Evolutionary conservation across 2,329 filamentous ascomycete species (phyloP).

Genomic region (Fusarium circinatum): DNA sequence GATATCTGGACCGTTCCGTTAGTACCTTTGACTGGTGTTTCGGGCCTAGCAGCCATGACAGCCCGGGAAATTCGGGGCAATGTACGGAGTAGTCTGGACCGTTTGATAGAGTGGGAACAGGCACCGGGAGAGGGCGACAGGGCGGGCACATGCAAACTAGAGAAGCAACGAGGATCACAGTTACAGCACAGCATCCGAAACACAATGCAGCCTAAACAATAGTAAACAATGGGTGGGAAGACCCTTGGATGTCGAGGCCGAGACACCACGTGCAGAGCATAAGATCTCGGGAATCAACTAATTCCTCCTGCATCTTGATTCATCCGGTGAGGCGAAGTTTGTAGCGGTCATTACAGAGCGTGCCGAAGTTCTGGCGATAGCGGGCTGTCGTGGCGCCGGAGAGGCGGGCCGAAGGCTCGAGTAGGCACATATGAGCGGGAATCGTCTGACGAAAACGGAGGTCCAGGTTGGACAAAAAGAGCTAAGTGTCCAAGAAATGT

Average conservation of each 20-base stretch:
- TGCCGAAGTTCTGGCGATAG: constrained; percentile 44
- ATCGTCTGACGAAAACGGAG: constrained; percentile 40
- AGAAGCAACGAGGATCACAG: constrained; percentile 4
- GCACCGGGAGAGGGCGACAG: background rate
- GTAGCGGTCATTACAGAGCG: background rate
- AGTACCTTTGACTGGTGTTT: constrained; percentile 23
- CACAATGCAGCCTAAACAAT: constrained; percentile 15
- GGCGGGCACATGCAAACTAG: background rate
- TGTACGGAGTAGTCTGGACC: constrained; percentile 5
- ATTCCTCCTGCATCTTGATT: constrained; percentile 13
- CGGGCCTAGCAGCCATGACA: constrained; percentile 36
- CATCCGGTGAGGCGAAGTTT: constrained; percentile 18
- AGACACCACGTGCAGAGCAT: constrained; percentile 27
- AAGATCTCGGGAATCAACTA: constrained; percentile 20
- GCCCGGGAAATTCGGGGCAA: constrained; percentile 31
- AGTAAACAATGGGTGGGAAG: background rate
- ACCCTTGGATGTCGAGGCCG: constrained; percentile 23
- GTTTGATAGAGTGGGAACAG: constrained; percentile 22
- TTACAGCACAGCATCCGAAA: constrained; percentile 11
- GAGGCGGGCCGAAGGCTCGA: constrained; percentile 50
- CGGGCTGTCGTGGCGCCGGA: constrained; percentile 47
- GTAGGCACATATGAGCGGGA: constrained; percentile 35
- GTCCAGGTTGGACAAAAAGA: constrained; percentile 24
- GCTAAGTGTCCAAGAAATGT: constrained; percentile 11
- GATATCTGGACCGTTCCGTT: background rate